A percentile compares a stretch with the other conserved stretches of the same genome.
Evolutionary conservation across 1,284 basidiomycete species (phyloP).

Genomic region (Trichosporon sp.): DNA sequence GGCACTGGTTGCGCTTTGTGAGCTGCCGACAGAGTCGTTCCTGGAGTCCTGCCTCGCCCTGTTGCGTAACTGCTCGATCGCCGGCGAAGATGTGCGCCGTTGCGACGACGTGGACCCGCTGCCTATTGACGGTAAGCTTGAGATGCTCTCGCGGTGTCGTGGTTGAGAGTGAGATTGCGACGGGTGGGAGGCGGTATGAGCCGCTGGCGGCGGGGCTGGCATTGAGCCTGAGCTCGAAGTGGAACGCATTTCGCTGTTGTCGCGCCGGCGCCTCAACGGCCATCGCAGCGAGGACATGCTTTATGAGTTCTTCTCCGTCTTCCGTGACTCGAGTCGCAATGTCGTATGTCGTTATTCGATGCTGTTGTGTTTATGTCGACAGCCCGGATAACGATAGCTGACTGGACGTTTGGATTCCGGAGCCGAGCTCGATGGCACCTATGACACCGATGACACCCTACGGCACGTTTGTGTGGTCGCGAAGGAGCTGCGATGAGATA

Average conservation of each 20-base stretch:
- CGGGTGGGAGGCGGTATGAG: constrained; percentile 6
- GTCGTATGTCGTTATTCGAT: background rate
- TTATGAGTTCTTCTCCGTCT: background rate
- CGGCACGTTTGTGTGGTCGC: background rate
- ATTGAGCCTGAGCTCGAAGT: background rate
- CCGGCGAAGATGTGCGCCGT: constrained; percentile 20
- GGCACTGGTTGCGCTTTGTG: background rate
- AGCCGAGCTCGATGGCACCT: background rate
- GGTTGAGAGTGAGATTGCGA: background rate
- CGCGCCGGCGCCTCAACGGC: constrained; percentile 2
- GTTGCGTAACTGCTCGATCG: constrained; percentile 21
- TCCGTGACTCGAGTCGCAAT: constrained; percentile 11
- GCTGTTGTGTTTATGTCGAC: background rate
- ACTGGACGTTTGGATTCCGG: constrained; percentile 10
- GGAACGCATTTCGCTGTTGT: constrained; percentile 10
- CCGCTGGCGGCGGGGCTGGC: constrained; percentile 4
- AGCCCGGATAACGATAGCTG: constrained; percentile 6
- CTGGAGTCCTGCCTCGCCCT: background rate
- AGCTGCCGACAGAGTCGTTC: background rate
- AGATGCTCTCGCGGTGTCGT: background rate
- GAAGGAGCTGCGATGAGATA: background rate
- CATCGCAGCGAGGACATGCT: constrained; percentile 16
- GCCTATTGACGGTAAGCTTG: background rate
- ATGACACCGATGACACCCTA: background rate
- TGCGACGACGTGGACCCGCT: background rate